Evolutionary conservation across 2,329 filamentous ascomycete species (phyloP).

Genomic region (Knoxdaviesia capensis): DNA sequence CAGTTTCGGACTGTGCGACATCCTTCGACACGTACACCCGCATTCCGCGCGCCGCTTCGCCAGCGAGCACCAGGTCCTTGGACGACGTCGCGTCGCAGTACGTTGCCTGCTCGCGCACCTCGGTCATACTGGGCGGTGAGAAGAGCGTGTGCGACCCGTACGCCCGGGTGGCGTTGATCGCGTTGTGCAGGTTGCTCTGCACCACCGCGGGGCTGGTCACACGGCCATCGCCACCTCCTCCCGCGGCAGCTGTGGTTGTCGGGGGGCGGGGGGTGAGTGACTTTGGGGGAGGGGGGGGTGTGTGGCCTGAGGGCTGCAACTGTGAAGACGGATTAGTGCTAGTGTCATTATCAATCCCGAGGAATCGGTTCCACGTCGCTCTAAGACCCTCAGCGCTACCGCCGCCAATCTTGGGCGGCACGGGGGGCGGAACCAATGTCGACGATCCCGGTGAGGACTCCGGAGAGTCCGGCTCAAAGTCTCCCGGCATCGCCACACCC

Average conservation of each 20-base stretch:
- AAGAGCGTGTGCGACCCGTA: conserved; percentile 59
- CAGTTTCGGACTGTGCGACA: conserved; percentile 20
- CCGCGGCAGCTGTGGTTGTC: conserved; percentile 4
- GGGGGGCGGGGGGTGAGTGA: too few relatives aligned
- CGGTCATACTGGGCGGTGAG: conserved; percentile 46
- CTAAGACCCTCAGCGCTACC: too few relatives aligned
- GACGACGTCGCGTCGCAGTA: conserved; percentile 68
- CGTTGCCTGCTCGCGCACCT: conserved; percentile 62
- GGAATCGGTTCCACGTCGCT: too few relatives aligned
- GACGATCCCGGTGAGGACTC: not conserved
- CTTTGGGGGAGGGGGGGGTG: too few relatives aligned
- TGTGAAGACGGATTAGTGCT: too few relatives aligned
- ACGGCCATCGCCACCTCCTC: conserved; percentile 18
- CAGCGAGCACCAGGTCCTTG: conserved; percentile 52
- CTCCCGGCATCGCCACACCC: conserved; percentile 1
- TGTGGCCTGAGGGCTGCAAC: too few relatives aligned
- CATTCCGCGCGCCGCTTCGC: conserved; percentile 50
- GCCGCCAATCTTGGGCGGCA: too few relatives aligned
- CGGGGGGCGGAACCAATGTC: too few relatives aligned
- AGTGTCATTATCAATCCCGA: too few relatives aligned
- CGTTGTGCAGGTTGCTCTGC: conserved; percentile 54
- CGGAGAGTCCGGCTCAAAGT: not conserved
- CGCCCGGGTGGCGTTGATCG: conserved; percentile 58
- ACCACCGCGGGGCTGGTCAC: conserved; percentile 40
- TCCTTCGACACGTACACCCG: conserved; percentile 50